These are phyloP conservation scores for Tricholoma bakamatsutake DNA, from an alignment of 768 basidiomycete genomes.

Conservation along the genomic window DNA sequence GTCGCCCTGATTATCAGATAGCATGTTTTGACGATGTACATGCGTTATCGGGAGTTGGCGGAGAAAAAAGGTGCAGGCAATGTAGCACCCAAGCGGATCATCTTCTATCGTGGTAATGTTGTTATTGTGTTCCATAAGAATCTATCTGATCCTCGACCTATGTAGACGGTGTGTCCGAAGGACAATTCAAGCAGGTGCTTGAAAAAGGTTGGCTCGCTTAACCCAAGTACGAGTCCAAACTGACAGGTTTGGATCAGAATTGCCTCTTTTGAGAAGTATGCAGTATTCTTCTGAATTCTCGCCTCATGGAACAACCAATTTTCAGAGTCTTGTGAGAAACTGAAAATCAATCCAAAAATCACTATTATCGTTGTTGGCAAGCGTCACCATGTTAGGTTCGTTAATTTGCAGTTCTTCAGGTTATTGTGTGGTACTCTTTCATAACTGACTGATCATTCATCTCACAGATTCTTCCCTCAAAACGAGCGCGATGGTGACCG, in stretches of 20 bases:
- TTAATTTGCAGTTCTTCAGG: conserved; percentile 6
- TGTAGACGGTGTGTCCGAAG: conserved; percentile 51
- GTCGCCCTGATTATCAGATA: conserved; percentile 16
- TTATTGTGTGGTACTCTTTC: not conserved
- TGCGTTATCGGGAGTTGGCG: conserved; percentile 44
- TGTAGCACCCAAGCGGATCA: conserved; percentile 56
- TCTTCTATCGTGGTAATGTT: conserved; percentile 65
- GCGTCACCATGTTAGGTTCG: conserved; percentile 46
- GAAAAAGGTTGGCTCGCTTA: conserved; percentile 35
- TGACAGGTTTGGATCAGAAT: conserved; percentile 28
- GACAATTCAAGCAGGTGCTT: conserved; percentile 47
- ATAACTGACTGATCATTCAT: not conserved
- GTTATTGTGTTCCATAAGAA: not conserved
- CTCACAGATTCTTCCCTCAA: conserved; percentile 29
- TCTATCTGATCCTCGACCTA: conserved; percentile 7
- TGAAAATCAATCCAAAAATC: conserved; percentile 50
- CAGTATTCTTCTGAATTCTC: not conserved
- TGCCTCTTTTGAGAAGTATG: conserved; percentile 44
- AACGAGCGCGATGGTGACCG: conserved; percentile 47
- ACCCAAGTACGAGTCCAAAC: not conserved
- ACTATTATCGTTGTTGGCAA: conserved; percentile 71
- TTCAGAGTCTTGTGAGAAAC: conserved; percentile 47
- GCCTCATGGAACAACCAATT: conserved; percentile 3
- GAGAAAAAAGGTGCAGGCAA: conserved; percentile 44
- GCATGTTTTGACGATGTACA: conserved; percentile 54